Evolutionary conservation across 345 rosid species (phyloP).

Genomic region (Syzygium grande): DNA sequence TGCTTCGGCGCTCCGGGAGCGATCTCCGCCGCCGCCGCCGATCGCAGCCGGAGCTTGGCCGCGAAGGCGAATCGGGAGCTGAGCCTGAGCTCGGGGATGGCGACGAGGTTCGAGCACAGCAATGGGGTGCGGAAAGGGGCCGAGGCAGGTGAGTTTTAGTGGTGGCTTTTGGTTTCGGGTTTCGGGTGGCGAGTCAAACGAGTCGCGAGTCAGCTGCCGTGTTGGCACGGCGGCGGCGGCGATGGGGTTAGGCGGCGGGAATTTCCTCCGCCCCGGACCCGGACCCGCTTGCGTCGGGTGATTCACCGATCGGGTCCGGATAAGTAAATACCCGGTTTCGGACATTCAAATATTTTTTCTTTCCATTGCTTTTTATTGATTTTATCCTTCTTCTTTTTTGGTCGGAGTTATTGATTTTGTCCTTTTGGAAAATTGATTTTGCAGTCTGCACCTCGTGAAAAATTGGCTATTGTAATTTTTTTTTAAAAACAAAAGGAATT

Average conservation of each 20-base stretch:
- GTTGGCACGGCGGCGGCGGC: background rate
- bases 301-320: background rate
- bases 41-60: background rate
- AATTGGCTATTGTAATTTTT: background rate
- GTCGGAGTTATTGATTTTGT: background rate
- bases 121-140: background rate
- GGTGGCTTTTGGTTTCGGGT: slow-evolving; percentile 2
- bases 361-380: background rate
- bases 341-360: background rate
- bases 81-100: background rate
- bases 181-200: background rate
- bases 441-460: background rate
- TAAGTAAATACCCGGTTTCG: background rate
- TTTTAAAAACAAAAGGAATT: background rate
- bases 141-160: background rate
- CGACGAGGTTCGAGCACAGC: background rate
- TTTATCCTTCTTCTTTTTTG: background rate
- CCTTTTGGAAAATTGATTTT: background rate
- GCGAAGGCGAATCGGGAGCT: background rate
- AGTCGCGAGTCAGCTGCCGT: background rate
- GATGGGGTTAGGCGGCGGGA: background rate
- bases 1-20: background rate
- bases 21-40: background rate
- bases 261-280: background rate
- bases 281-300: background rate